A percentile compares a stretch with the other conserved stretches of the same genome.
Evolutionary conservation across 352 stramenopile species (phyloP).

Genomic region (Saprolegnia parasitica): DNA sequence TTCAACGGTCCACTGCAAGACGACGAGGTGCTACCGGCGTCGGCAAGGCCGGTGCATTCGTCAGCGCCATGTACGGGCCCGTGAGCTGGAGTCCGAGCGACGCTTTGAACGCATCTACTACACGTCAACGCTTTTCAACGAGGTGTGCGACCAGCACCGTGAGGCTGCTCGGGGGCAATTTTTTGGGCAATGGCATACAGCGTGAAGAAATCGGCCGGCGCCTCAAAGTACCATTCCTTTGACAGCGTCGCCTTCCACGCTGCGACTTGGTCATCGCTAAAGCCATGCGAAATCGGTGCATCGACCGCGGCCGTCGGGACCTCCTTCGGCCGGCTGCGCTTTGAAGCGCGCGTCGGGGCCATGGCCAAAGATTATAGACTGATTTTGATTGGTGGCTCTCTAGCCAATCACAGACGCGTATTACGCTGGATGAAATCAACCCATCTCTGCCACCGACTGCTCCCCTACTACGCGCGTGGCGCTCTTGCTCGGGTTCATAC

Average conservation of each 20-base stretch:
- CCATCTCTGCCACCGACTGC: too few relatives aligned
- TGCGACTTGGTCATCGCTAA: constrained; percentile 29
- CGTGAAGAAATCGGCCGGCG: constrained; percentile 42
- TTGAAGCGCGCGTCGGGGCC: not conserved
- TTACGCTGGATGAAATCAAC: too few relatives aligned
- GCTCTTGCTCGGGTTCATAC: too few relatives aligned
- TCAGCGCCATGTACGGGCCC: constrained; percentile 50
- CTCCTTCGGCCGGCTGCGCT: not conserved
- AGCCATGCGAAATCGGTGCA: not conserved
- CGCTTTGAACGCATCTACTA: constrained; percentile 47
- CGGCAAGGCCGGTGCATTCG: constrained; percentile 16
- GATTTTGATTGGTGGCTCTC: not conserved
- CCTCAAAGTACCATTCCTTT: constrained; percentile 36
- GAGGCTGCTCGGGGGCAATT: constrained; percentile 34
- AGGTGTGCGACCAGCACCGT: constrained; percentile 33
- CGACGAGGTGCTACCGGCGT: constrained; percentile 22
- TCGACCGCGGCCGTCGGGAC: not conserved
- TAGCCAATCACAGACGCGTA: not conserved
- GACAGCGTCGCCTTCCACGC: constrained; percentile 43
- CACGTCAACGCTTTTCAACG: not conserved
- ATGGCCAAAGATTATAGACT: not conserved
- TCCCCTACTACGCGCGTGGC: too few relatives aligned
- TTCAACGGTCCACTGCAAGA: not conserved
- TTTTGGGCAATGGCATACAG: constrained; percentile 42
- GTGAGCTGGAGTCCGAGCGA: constrained; percentile 40